Evolutionary conservation across 768 basidiomycete species (phyloP), one percentile per base, ranked within the genome.

Genomic region (Lyophyllum semitale): DNA sequence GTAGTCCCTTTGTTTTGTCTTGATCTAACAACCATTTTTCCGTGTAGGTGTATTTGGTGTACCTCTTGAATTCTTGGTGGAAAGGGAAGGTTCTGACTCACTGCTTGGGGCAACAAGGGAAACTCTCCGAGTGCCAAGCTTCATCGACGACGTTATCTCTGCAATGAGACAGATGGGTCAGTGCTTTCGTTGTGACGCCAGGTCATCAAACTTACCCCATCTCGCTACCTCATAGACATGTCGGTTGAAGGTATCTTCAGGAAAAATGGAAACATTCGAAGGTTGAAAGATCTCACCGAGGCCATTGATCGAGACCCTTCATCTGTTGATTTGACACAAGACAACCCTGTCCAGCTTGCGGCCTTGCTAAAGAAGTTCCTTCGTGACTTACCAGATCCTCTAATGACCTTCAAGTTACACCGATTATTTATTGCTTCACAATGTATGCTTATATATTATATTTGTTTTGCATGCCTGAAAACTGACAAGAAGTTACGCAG

Each of bases 91-190:
- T 6, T 87, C 91, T n/a, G 97, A 99, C 73, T 97, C 96, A 18
- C 73, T 94, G 59, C 84, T 92, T 49, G 97, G 96, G 18, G 91
- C 93, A 22, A 92, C 94, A 6, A 83, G 91, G 32, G 86, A 84
- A 32, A 84, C 93, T 7, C 66, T 99, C 59, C 81, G 93, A 61
- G 88, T 99, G 20, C 97, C 97, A 13, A 98, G 93, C 70, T 98
- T 99, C 69, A 92, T 99, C 54, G 97, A 99, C 69, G 97, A 99
- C 66, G 93, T 97, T 55, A 85, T 99, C 43, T 96, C 94, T 48
- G 95, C 97, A 11, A 98, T 99, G 97, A 82, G 91, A 67, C 95
- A 98, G 70, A 98, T 98, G 97, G 96, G 96, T 97, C 53, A 59
- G 89, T 74, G 13, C 51, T 32, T 40, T 30, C 18, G 26, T 50